Evolutionary conservation across 2,329 filamentous ascomycete species (phyloP), one percentile per base, ranked within the genome.

Genomic region (Alternaria sp.): DNA sequence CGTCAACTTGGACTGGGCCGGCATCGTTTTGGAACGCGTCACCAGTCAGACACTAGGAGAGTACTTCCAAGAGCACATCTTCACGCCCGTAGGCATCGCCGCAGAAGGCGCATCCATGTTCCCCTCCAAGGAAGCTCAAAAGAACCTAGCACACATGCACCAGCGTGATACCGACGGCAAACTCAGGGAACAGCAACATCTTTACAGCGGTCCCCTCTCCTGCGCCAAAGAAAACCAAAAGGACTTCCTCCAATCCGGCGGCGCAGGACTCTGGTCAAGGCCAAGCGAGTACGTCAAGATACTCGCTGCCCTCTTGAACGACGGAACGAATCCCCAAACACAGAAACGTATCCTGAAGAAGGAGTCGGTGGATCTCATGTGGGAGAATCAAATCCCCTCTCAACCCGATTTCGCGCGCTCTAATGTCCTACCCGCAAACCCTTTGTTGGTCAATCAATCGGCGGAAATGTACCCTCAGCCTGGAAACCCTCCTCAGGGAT

Each of bases 311-410:
- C 77, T 92, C 2, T 77, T 91, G 26, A 91, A 91, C 69, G 78
- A 88, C 60, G 89, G 89, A 44, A 84, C 78, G 0, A 86, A 83
- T 33, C 85, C 88, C 0, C 79, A 66, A 0, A 90, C 86, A 0
- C 82, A 83, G 1, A 71, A 73, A 0, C 78, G 80, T 51, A 82
- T 91, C 31, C 79, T 91, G 6, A 77, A 80, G 21, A 79, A 81
- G 14, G 78, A 81, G 29, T 89, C 87, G 0, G 83, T 91, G 0
- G 81, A 87, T 11, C 74, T 83, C 31, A 88, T 91, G 85, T 90
- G 87, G 72, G 79, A 78, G 56, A 90, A 91, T 70, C 87, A 88
- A 62, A 83, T 89, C 50, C 80, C 84, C 0, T 59, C 82, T 1
- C 69, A 75, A 46, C 85, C 86, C 0, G 68, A 87, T 60, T 86